A percentile compares a stretch with the other conserved stretches of the same genome.
Conservation (phyloP, 352 stramenopile genomes). For the Plasmopara muralis region DNA sequence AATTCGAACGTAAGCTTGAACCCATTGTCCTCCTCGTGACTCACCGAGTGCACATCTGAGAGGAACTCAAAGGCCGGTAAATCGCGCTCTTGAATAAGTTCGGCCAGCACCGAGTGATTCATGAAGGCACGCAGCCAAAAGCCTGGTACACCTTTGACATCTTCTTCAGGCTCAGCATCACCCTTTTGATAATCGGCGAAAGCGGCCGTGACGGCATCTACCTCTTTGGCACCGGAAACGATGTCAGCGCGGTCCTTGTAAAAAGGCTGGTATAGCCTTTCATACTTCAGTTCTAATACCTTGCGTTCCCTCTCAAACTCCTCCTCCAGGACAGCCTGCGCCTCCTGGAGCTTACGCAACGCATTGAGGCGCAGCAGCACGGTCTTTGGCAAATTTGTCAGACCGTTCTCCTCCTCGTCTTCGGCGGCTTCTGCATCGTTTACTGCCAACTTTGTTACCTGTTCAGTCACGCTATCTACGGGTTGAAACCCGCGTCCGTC, state of each 20-base stretch:
- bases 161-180: constrained; percentile 31
- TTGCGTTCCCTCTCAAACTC: constrained; percentile 84
- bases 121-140: constrained; percentile 83
- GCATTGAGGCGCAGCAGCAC: constrained; percentile 65
- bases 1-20: constrained; percentile 86
- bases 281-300: constrained; percentile 79
- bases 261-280: constrained; percentile 83
- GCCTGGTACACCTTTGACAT: constrained; percentile 74
- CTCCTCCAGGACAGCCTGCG: constrained; percentile 69
- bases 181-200: constrained; percentile 34
- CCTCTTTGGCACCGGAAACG: constrained; percentile 71
- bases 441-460: constrained; percentile 35
- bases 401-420: constrained; percentile 38
- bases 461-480: constrained; percentile 33
- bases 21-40: constrained; percentile 75
- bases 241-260: constrained; percentile 70
- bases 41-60: constrained; percentile 64
- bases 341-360: constrained; percentile 69
- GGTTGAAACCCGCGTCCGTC: constrained; percentile 35
- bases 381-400: constrained; percentile 59
- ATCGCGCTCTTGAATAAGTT: constrained; percentile 78
- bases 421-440: constrained; percentile 7
- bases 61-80: constrained; percentile 75
- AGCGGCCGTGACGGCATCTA: constrained; percentile 48
- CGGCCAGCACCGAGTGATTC: constrained; percentile 75